phyloP scores from a whole-genome alignment of 345 rosid species.

The Mallotus nudiflorus region DNA sequence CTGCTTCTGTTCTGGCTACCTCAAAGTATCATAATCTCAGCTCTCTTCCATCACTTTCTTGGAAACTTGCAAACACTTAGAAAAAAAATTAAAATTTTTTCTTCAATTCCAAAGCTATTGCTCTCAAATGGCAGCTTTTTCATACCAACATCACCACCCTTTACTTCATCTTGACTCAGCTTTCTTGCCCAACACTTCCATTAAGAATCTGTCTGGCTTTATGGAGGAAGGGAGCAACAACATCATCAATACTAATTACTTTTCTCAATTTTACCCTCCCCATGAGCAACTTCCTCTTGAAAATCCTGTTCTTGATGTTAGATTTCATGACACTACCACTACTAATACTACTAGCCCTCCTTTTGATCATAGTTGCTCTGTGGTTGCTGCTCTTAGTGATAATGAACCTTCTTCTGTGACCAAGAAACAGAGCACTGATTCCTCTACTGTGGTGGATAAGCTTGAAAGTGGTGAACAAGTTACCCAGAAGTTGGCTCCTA shows the following conservation, averaged over 20 bases:
- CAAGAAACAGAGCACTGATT: conserved; percentile 47
- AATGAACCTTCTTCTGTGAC: conserved; percentile 39
- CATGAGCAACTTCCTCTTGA: not conserved
- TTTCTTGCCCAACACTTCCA: conserved; percentile 31
- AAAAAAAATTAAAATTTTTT: not conserved
- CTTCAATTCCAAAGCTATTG: conserved; percentile 21
- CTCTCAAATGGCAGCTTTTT: conserved; percentile 54
- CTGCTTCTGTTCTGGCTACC: conserved; percentile 4
- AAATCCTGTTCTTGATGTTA: conserved; percentile 5
- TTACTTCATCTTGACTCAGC: conserved; percentile 48
- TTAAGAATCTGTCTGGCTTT: conserved; percentile 27
- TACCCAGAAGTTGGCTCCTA: conserved; percentile 32
- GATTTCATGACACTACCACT: conserved; percentile 17
- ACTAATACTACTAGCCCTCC: too few species aligned
- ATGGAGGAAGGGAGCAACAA: conserved; percentile 31
- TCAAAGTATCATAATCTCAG: conserved; percentile 17
- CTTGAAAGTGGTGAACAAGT: conserved; percentile 51
- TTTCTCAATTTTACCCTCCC: conserved; percentile 37
- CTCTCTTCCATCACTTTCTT: conserved; percentile 33
- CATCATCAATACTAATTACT: conserved; percentile 9
- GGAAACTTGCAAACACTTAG: conserved; percentile 29
- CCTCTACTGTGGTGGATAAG: conserved; percentile 42
- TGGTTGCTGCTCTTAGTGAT: conserved; percentile 27
- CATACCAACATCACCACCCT: conserved; percentile 42
- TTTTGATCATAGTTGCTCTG: conserved; percentile 20